Percentiles rank a stretch among this genome's conserved stretches.
Evolutionary conservation across 805 yeast species (phyloP).

Genomic region (Yarrowia deformans): DNA sequence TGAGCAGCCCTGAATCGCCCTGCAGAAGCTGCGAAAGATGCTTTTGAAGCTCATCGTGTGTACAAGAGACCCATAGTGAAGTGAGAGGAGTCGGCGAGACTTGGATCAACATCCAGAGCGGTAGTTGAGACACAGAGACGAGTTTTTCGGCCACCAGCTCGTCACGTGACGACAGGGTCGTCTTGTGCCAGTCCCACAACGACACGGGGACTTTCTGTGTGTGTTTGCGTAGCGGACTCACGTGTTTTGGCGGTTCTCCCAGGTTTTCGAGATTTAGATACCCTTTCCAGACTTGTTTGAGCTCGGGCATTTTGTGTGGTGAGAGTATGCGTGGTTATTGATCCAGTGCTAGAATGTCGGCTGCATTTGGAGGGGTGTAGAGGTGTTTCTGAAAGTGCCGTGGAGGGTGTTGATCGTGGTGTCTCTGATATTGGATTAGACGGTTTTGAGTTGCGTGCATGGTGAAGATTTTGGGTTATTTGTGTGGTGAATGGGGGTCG

Average conservation of each 20-base stretch:
- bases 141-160: constrained; percentile 20
- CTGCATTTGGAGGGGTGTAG: not conserved
- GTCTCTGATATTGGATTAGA: constrained; percentile 4
- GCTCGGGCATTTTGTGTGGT: constrained; percentile 10
- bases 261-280: constrained; percentile 3
- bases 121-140: constrained; percentile 19
- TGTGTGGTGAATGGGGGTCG: not conserved
- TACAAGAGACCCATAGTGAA: constrained; percentile 14
- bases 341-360: not conserved
- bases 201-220: constrained; percentile 8
- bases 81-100: constrained; percentile 11
- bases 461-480: constrained; percentile 7
- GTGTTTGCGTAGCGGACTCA: constrained; percentile 17
- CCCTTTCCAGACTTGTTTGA: constrained; percentile 35
- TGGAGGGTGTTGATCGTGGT: not conserved
- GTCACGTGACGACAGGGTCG: constrained; percentile 4
- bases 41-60: constrained; percentile 32
- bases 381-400: not conserved
- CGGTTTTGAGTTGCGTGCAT: constrained; percentile 10
- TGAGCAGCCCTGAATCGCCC: constrained; percentile 23
- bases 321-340: not conserved
- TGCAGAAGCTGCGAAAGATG: constrained; percentile 18
- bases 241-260: constrained; percentile 13
- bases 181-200: constrained; percentile 33
- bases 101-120: constrained; percentile 33